Base-by-base conservation (phyloP, 768 basidiomycete species). In the Psilocybe sp. region DNA sequence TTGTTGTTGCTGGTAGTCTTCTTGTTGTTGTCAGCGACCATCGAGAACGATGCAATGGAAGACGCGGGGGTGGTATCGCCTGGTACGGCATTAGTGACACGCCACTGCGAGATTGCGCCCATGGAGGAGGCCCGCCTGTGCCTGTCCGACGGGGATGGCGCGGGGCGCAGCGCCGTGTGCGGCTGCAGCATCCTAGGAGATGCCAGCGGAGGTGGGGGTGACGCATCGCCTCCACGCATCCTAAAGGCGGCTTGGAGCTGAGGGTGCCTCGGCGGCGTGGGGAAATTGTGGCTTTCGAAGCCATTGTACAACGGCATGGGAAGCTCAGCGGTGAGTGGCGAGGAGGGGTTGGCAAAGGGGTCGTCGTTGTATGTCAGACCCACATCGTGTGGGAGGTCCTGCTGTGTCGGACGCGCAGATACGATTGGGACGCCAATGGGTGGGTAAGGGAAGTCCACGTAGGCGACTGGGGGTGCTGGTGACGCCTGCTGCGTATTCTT, bases 241-340 rank as follows among this genome's bases (percentile, higher is more conserved):
- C 34, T 41, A 47, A 50, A 52, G 4, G 48, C 40, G 44, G 53
- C 32, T 59, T 63, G 41, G 32, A 51, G 44, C 32, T 55, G 51
- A 4, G 55, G 60, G 32, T 60, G 57, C 20, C 54, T 52, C 36
- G 61, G 54, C 19, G 60, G 63, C 8, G 55, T 34, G 13, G 60
- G 47, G 50, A 46, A 45, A 39, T 55, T 40, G 46, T 10, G 35
- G 14, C 31, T 50, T 44, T 65, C 60, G 54, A 71, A 68, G 46
- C 64, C 66, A 35, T 54, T 69, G 45, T 74, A 66, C 2, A 69
- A 54, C 3, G 62, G 67, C 23, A 62, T 50, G 23, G 63, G 55
- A 46, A 62, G 53, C 14, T 44, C 37, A 13, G 44, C 31, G 20
- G 36, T 32, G 13, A 47, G 3, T 14, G 48, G 42, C 16, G 40